phyloP scores from a whole-genome alignment of 108 stramenopile species.

The Stephanodiscus minutulus region DNA sequence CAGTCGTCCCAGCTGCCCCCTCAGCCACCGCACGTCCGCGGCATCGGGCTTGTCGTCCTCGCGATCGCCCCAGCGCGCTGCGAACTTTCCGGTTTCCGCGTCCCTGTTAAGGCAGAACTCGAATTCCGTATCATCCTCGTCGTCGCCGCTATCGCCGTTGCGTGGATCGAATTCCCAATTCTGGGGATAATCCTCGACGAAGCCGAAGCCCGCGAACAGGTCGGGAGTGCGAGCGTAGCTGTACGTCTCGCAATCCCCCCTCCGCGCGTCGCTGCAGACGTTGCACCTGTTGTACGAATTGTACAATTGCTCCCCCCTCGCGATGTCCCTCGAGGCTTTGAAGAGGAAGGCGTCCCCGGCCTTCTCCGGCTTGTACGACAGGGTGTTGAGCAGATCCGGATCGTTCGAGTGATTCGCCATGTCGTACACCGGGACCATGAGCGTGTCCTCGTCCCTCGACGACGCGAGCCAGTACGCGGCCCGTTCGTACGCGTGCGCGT shows the following conservation, averaged over 20 bases:
- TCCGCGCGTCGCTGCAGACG: constrained; percentile 26
- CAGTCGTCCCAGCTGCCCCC: constrained; percentile 29
- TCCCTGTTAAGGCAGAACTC: constrained; percentile 28
- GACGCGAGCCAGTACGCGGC: constrained; percentile 27
- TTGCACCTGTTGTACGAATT: constrained; percentile 53
- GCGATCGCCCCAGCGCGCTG: constrained; percentile 17
- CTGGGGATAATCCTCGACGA: constrained; percentile 43
- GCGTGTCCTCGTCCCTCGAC: constrained; percentile 33
- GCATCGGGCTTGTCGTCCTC: constrained; percentile 22
- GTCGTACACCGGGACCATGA: constrained; percentile 54
- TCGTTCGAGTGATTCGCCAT: constrained; percentile 56
- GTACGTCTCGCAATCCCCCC: constrained; percentile 36
- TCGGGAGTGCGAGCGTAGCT: constrained; percentile 29
- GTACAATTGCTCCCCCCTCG: constrained; percentile 47
- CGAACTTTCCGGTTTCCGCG: constrained; percentile 17
- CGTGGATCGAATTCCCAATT: constrained; percentile 43
- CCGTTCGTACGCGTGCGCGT: constrained; percentile 4
- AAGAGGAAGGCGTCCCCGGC: constrained; percentile 34
- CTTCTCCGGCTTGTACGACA: constrained; percentile 32
- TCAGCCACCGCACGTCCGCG: constrained; percentile 28
- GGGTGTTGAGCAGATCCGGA: constrained; percentile 38
- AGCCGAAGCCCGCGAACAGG: constrained; percentile 27
- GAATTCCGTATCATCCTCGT: constrained; percentile 30
- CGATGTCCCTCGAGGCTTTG: constrained; percentile 30
- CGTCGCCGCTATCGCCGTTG: constrained; percentile 12